Evolutionary conservation across 1,284 basidiomycete species (phyloP).

Genomic region (Tylopilus sp.): DNA sequence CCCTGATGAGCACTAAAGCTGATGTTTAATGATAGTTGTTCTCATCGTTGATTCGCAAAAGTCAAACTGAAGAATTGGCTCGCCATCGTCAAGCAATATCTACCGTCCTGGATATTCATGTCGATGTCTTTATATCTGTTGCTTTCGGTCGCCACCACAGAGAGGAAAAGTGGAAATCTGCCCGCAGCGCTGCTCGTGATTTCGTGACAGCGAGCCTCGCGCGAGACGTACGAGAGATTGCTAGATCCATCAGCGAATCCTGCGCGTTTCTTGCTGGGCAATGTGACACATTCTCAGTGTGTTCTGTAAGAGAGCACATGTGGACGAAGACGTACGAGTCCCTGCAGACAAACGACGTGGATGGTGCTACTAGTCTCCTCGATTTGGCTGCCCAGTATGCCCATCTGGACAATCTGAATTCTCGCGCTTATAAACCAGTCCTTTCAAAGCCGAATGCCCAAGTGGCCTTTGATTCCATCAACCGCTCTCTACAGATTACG

Average conservation of each 20-base stretch:
- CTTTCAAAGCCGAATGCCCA: constrained; percentile 34
- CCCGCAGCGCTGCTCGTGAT: constrained; percentile 44
- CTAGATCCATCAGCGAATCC: constrained; percentile 37
- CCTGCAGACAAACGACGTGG: constrained; percentile 53
- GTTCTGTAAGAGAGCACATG: constrained; percentile 49
- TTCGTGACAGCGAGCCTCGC: constrained; percentile 44
- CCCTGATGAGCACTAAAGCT: constrained; percentile 9
- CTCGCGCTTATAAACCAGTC: constrained; percentile 44
- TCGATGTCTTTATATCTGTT: constrained; percentile 52
- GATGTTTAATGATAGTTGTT: constrained; percentile 25
- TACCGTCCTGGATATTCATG: constrained; percentile 53
- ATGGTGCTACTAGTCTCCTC: constrained; percentile 56
- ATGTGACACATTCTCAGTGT: constrained; percentile 23
- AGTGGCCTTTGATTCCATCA: constrained; percentile 48
- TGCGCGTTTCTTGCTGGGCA: constrained; percentile 38
- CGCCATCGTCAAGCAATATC: constrained; percentile 34
- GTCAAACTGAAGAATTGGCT: constrained; percentile 30
- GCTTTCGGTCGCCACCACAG: constrained; percentile 51
- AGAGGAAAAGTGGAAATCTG: constrained; percentile 46
- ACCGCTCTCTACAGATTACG: constrained; percentile 51
- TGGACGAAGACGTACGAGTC: constrained; percentile 67
- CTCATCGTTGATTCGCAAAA: constrained; percentile 31
- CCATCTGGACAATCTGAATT: constrained; percentile 61
- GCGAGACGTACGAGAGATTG: constrained; percentile 44
- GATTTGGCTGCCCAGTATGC: constrained; percentile 53